These are phyloP conservation scores for Fraxinus sp. DNA, from an alignment of 305 asterid genomes.

Conservation along the genomic window DNA sequence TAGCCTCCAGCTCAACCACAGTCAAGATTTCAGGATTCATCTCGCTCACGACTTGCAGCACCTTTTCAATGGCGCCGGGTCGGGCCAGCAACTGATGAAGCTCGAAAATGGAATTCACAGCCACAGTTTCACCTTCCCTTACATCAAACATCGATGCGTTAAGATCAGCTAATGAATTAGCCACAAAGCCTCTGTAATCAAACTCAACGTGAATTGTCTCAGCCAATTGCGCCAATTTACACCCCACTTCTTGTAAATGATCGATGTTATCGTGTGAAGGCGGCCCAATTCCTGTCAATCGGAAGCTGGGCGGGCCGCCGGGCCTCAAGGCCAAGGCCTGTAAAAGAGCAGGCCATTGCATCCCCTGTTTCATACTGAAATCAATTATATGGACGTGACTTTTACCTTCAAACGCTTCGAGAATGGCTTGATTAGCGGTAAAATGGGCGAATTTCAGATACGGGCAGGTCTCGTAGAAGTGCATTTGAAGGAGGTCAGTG, in stretches of 20 bases:
- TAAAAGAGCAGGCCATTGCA: slow-evolving; percentile 92
- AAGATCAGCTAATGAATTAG: slow-evolving; percentile 71
- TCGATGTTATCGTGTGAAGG: slow-evolving; percentile 69
- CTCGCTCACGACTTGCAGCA: slow-evolving; percentile 49
- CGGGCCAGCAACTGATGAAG: slow-evolving; percentile 67
- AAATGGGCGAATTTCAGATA: slow-evolving; percentile 87
- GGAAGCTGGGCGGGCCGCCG: slow-evolving; percentile 81
- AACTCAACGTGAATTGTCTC: slow-evolving; percentile 65
- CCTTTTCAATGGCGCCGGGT: slow-evolving; percentile 63
- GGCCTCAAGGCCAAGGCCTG: slow-evolving; percentile 79
- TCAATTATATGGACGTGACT: slow-evolving; percentile 69
- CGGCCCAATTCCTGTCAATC: slow-evolving; percentile 77
- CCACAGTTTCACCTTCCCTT: slow-evolving; percentile 67
- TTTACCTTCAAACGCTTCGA: slow-evolving; percentile 70
- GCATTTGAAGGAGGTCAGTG: slow-evolving; percentile 68
- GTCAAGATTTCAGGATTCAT: slow-evolving; percentile 71
- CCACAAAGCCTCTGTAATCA: slow-evolving; percentile 70
- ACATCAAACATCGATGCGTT: slow-evolving; percentile 67
- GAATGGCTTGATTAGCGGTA: slow-evolving; percentile 89
- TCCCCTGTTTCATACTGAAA: slow-evolving; percentile 88
- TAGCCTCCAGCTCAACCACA: slow-evolving; percentile 88
- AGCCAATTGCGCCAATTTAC: slow-evolving; percentile 68
- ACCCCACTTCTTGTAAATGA: slow-evolving; percentile 71
- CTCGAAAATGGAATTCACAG: slow-evolving; percentile 82
- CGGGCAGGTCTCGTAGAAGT: slow-evolving; percentile 85